These are phyloP conservation scores for Allium cepa DNA, from an alignment of 106 monocot genomes.

Conservation along the genomic window DNA sequence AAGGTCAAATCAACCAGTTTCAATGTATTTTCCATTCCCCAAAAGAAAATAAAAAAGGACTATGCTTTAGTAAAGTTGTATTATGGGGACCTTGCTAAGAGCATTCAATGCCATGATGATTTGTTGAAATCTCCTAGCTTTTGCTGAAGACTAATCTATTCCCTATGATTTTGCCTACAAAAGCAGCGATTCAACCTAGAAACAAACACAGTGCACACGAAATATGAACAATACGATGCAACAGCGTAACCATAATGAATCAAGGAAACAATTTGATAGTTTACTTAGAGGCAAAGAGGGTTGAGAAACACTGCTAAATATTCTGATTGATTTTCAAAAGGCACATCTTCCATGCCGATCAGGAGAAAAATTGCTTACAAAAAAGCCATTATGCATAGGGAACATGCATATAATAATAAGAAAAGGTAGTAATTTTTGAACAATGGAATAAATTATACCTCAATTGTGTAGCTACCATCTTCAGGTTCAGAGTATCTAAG, in stretches of 20 bases:
- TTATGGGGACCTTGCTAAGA: slow-evolving; percentile 72
- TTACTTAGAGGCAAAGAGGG: slow-evolving; percentile 80
- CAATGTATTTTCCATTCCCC: too few species aligned
- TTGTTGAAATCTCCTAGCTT: slow-evolving; percentile 53
- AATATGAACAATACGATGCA: too few species aligned
- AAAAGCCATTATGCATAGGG: not conserved
- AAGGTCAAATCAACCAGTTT: too few species aligned
- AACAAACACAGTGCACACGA: slow-evolving; percentile 7
- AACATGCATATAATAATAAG: not conserved
- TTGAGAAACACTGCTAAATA: slow-evolving; percentile 66
- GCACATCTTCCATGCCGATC: slow-evolving; percentile 92
- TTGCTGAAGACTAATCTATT: slow-evolving; percentile 64
- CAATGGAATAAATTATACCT: slow-evolving; percentile 33
- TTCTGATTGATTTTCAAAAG: slow-evolving; percentile 71
- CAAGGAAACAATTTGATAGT: not conserved
- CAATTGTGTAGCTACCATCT: slow-evolving; percentile 92
- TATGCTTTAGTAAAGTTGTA: not conserved
- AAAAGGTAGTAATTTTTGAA: not conserved
- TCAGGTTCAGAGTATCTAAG: slow-evolving; percentile 55
- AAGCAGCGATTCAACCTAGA: slow-evolving; percentile 58
- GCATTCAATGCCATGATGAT: slow-evolving; percentile 88
- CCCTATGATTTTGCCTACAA: slow-evolving; percentile 37
- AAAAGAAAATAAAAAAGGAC: not conserved
- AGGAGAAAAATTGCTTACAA: slow-evolving; percentile 77
- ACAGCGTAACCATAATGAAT: not conserved